Evolutionary conservation across 345 rosid species (phyloP).

Genomic region (Citrus sinensis): DNA sequence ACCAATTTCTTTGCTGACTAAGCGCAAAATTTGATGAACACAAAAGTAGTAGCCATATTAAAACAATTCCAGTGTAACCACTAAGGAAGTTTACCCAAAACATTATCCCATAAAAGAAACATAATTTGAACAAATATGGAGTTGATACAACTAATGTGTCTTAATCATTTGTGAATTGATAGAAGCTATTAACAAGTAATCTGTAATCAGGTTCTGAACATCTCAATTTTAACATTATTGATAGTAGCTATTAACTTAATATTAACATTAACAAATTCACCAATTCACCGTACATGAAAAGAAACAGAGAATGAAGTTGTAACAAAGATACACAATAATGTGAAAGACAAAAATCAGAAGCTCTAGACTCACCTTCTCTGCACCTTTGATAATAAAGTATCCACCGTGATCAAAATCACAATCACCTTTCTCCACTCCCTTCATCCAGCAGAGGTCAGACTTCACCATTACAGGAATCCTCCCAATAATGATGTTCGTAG

Average conservation of each 20-base stretch:
- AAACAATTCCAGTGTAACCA: background rate
- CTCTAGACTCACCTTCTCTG: conserved; percentile 65
- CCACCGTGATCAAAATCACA: conserved; percentile 96
- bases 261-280: background rate
- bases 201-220: background rate
- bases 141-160: background rate
- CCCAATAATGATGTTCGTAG: conserved; percentile 58
- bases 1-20: background rate
- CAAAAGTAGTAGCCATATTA: background rate
- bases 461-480: conserved; percentile 93
- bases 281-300: background rate
- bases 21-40: background rate
- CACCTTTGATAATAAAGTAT: conserved; percentile 87
- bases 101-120: background rate
- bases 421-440: conserved; percentile 48
- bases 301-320: background rate
- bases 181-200: background rate
- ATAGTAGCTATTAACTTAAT: too few species aligned
- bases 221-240: background rate
- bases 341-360: background rate
- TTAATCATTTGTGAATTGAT: background rate
- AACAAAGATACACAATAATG: background rate
- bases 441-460: conserved; percentile 78
- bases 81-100: background rate
- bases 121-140: background rate